Conservation (phyloP, 495 filamentous ascomycete species). For the Ascobolus immersus region DNA sequence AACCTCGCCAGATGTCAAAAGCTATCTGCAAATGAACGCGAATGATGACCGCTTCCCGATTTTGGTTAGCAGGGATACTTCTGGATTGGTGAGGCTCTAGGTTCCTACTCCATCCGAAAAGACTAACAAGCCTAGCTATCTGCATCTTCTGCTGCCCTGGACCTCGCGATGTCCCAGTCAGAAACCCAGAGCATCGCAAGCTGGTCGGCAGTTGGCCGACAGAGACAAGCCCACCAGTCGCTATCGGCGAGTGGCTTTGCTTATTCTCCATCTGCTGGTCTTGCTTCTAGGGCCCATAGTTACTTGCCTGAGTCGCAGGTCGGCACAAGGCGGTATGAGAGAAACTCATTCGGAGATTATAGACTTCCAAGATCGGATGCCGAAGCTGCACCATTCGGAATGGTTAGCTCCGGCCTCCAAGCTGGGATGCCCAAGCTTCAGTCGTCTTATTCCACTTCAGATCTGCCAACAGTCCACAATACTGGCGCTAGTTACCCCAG, state of each 20-base stretch:
- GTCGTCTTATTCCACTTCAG: constrained; percentile 71
- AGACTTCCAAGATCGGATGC: constrained; percentile 10
- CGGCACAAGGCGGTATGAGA: constrained; percentile 13
- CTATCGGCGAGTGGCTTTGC: constrained; percentile 36
- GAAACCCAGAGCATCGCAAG: constrained; percentile 29
- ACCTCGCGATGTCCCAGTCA: constrained; percentile 53
- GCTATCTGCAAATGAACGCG: constrained; percentile 44
- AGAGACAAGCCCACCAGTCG: constrained; percentile 56
- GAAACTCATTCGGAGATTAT: constrained; percentile 8
- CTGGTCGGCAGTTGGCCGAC: constrained; percentile 43
- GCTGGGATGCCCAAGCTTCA: constrained; percentile 34
- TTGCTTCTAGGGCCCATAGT: constrained; percentile 14
- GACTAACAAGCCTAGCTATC: constrained; percentile 33
- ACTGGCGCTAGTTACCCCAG: constrained; percentile 8
- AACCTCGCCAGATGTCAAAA: constrained; percentile 37
- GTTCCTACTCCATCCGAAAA: constrained; percentile 8
- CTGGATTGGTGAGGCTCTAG: constrained; percentile 37
- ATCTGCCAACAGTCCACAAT: constrained; percentile 64
- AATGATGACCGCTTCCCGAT: constrained; percentile 67
- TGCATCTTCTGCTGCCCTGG: constrained; percentile 54
- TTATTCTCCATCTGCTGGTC: constrained; percentile 15
- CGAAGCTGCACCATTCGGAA: too few species aligned
- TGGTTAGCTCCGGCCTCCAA: too few species aligned
- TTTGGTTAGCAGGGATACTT: constrained; percentile 42
- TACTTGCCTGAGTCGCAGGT: constrained; percentile 17